Base-by-base conservation (phyloP, 495 filamentous ascomycete species). In the Aspergillus ellipticus region DNA sequence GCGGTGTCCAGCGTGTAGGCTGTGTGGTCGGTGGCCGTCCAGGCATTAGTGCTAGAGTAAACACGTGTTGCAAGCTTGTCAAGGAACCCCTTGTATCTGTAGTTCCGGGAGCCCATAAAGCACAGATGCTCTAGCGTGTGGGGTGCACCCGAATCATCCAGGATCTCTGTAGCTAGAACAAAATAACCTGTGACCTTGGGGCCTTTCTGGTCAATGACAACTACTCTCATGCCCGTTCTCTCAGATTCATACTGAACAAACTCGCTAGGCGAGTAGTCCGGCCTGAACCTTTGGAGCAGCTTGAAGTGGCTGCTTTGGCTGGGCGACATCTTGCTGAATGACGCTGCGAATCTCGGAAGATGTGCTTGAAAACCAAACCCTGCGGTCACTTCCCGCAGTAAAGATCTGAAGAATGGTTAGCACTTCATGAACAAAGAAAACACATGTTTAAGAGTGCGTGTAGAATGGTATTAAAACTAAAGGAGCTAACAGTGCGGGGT, bases 71-170 rank as follows among this genome's bases (percentile, higher is more conserved):
- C 90, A 52, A 97, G 81, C 73, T 93, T 96, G 68, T 97, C 94
- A 11, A 99, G 77, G 20, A 97, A 82, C 1, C 95, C 94, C 68
- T 97, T 97, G 72, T 96, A 98, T 33, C 79, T 82, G 74, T 95
- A 97, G 69, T 81, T 92, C 67, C 89, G 92, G 22, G 94, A 97
- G 9, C 94, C 94, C 94, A 97, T 97, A 69, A 99, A 99, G 61
- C 90, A 83, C 10, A 99, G 76, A 76, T 99, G 94, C 76, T 99
- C 94, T 24, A 99, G 77, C 0, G 94, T 99, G 67, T 97, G 94
- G 3, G 94, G 94, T 6, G 94, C 86, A 16, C 94, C 94, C 6
- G 93, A 96, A 66, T 97, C 91, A 71, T 97, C 94, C 58, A 94
- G 87, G 61, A 99, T 96, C 70, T 99, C 94, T 8, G 95, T 99